A percentile compares a stretch with the other conserved stretches of the same genome.
phyloP scores from a whole-genome alignment of 2,329 filamentous ascomycete species.

The Trichoderma breve region DNA sequence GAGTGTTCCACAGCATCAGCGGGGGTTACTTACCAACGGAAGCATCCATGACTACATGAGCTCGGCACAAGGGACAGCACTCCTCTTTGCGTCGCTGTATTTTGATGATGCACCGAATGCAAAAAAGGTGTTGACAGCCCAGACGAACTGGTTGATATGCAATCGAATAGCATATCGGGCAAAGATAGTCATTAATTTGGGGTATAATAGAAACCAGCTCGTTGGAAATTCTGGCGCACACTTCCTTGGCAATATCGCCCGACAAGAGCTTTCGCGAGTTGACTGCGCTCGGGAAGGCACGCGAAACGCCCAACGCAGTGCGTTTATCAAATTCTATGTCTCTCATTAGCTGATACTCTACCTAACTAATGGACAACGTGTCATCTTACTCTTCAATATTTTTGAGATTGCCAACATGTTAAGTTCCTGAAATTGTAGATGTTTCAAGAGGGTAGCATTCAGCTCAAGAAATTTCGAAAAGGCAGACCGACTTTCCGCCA shows the following conservation, averaged over 20 bases:
- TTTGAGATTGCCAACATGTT: constrained; percentile 76
- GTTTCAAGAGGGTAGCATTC: constrained; percentile 74
- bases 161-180: constrained; percentile 75
- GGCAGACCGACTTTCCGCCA: constrained; percentile 62
- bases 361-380: neutral
- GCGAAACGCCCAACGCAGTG: constrained; percentile 68
- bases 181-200: constrained; percentile 80
- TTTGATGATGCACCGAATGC: constrained; percentile 78
- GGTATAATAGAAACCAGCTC: constrained; percentile 73
- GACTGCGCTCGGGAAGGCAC: constrained; percentile 59
- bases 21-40: constrained; percentile 53
- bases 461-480: constrained; percentile 68
- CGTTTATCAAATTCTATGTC: constrained; percentile 79
- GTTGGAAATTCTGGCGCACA: constrained; percentile 71
- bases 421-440: constrained; percentile 80
- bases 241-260: constrained; percentile 67
- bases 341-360: neutral
- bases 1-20: neutral
- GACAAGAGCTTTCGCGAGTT: constrained; percentile 60
- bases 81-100: constrained; percentile 69
- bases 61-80: constrained; percentile 73
- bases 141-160: constrained; percentile 80
- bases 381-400: constrained; percentile 74
- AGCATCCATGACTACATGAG: constrained; percentile 67
- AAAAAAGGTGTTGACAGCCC: constrained; percentile 74